Evolutionary conservation across 2,329 filamentous ascomycete species (phyloP), one percentile per base, ranked within the genome.

Genomic region (Knoxdaviesia proteae): DNA sequence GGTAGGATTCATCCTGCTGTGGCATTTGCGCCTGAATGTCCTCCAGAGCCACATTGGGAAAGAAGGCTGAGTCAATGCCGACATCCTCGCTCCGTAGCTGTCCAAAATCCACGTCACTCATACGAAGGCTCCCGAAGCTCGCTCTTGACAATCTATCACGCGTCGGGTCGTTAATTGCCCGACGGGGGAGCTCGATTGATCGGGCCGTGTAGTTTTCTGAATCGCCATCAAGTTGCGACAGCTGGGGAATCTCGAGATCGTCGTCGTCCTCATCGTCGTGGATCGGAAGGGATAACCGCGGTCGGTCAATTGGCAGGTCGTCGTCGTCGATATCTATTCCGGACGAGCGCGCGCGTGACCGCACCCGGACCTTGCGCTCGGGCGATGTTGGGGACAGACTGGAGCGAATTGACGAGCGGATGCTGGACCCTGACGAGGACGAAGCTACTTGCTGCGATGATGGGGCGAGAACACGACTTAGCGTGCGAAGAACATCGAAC

Each of bases 181-280:
- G 60, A 32, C 74, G 62, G 6, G 72, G 67, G 40, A 76, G 51
- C 55, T 79, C 75, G 32, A 79, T 64, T 2, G 74, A 76, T 46
- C 68, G 65, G 36, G 67, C 54, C 0, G 74, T 78, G 47, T 65
- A 64, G 48, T 77, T 67, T 38, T 69, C 68, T 7, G 42, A 43
- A n/a, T 74, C 69, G 31, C 75, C 69, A 43, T 77, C 71, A 30
- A 77, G 51, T 7, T 64, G 61, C 33, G 68, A 66, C 41, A 69
- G 64, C 42, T 61, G 63, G 33, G 73, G 74, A 6, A 69, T 69
- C 36, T 62, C 61, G 44, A 74, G 50, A 29, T 70, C 60, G 10
- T 66, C 60, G 37, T 69, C 66, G 20, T 70, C 68, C 41, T 67
- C 64, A 34, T 64, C 62, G 29, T 64, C 58, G 32, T 65, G 65